Evolutionary conservation across 192 early-diverging fungal genomes (phyloP).

Genomic region (Coemansia sp.): DNA sequence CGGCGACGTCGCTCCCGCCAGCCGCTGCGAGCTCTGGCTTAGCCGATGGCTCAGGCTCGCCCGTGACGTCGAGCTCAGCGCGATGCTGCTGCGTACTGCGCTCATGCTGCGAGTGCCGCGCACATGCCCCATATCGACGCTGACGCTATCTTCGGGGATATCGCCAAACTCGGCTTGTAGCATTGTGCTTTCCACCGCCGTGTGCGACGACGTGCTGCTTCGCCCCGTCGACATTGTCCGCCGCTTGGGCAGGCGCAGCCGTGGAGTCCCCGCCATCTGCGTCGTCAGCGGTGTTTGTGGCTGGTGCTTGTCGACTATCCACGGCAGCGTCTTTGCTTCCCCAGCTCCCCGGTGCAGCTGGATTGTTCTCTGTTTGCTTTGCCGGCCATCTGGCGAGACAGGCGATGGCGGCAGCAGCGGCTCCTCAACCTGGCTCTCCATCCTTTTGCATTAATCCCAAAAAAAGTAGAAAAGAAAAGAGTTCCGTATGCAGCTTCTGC

Average conservation of each 20-base stretch:
- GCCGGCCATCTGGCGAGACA: conserved; percentile 15
- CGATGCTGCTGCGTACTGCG: conserved; percentile 31
- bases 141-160: conserved; percentile 4
- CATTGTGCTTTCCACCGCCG: not conserved
- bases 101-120: conserved; percentile 45
- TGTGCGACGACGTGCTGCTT: conserved; percentile 24
- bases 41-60: conserved; percentile 33
- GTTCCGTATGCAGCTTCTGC: not conserved
- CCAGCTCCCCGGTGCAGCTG: conserved; percentile 24
- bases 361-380: conserved; percentile 21
- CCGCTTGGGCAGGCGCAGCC: conserved; percentile 48
- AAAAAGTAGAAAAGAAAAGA: conserved; percentile 4
- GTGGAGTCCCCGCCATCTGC: conserved; percentile 19
- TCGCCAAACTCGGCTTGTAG: not conserved
- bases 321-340: conserved; percentile 12
- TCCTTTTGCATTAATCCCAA: not conserved
- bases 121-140: conserved; percentile 8
- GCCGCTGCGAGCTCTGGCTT: conserved; percentile 24
- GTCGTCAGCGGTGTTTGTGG: conserved; percentile 21
- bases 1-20: conserved; percentile 19
- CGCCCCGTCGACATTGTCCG: conserved; percentile 35
- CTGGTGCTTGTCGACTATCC: conserved; percentile 11
- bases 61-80: conserved; percentile 29
- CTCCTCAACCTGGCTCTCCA: conserved; percentile 12
- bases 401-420: conserved; percentile 36